These are phyloP conservation scores for Omphalea diandra DNA, from an alignment of 441 rosid species.

Conservation along the genomic window DNA sequence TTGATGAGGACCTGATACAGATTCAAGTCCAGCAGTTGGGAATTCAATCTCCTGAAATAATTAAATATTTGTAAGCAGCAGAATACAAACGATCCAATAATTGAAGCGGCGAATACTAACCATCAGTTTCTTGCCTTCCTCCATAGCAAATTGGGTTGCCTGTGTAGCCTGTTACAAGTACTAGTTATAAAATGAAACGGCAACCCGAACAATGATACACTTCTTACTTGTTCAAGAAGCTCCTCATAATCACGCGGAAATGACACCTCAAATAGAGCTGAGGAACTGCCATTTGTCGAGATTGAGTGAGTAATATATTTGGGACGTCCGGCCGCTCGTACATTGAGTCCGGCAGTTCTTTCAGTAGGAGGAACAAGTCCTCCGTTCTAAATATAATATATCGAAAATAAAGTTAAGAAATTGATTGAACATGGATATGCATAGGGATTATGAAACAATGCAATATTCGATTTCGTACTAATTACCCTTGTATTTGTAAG, in stretches of 20 bases:
- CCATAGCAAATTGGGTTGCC: constrained; percentile 65
- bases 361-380: background rate
- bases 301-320: constrained; percentile 22
- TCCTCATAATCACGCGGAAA: constrained; percentile 68
- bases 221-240: constrained; percentile 69
- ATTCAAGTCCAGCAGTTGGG: constrained; percentile 90
- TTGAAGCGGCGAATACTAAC: constrained; percentile 30
- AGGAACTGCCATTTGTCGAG: constrained; percentile 37
- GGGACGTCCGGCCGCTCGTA: background rate
- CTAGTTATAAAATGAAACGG: background rate
- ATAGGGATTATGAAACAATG: background rate
- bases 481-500: background rate
- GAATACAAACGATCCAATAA: background rate
- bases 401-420: background rate
- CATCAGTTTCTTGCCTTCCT: constrained; percentile 72
- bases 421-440: background rate
- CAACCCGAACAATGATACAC: background rate
- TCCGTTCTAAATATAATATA: background rate
- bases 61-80: background rate
- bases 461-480: background rate
- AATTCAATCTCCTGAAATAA: constrained; percentile 81
- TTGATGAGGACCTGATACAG: constrained; percentile 99
- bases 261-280: constrained; percentile 40
- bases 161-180: constrained; percentile 54
- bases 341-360: background rate